phyloP scores from a whole-genome alignment of 1,139 yeast genomes.

The Sugiyamaella sp. region DNA sequence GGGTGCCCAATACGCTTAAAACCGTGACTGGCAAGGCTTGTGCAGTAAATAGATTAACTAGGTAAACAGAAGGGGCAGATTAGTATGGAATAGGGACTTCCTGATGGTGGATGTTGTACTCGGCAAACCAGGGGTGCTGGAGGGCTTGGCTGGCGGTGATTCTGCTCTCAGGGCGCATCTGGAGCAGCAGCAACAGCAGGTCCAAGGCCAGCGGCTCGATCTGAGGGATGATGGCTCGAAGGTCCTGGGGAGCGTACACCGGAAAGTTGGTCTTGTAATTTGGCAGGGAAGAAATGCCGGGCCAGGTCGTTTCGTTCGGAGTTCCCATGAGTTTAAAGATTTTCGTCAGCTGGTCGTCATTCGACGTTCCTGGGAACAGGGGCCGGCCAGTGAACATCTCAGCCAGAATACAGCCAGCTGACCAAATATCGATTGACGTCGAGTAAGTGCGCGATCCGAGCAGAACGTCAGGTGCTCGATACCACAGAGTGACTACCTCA shows the following conservation, averaged over 20 bases:
- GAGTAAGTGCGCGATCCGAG: conserved; percentile 94
- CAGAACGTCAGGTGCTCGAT: conserved; percentile 95
- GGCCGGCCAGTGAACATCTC: conserved; percentile 99
- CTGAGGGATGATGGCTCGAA: conserved; percentile 71
- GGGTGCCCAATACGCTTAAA: too few species aligned
- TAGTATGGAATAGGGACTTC: conserved; percentile 17
- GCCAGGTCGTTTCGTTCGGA: conserved; percentile 96
- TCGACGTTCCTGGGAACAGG: conserved; percentile 91
- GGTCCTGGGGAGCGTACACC: conserved; percentile 79
- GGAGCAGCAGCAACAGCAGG: conserved; percentile 73
- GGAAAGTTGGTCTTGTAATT: conserved; percentile 83
- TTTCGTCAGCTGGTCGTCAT: conserved; percentile 88
- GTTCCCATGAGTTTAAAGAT: conserved; percentile 95
- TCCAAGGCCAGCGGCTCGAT: conserved; percentile 83
- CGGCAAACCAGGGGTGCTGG: conserved; percentile 95
- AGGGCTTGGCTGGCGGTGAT: conserved; percentile 90
- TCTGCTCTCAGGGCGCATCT: conserved; percentile 90
- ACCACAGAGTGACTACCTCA: conserved; percentile 98
- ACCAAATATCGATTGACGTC: conserved; percentile 97
- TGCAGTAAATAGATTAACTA: background rate
- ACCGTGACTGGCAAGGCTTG: background rate
- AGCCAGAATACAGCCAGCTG: conserved; percentile 96
- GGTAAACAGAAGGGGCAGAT: background rate
- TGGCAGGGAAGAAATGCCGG: conserved; percentile 83
- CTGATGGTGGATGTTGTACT: conserved; percentile 45